Evolutionary conservation across 2,329 filamentous ascomycete genomes (phyloP).

Genomic region (Beauveria brongniartii): DNA sequence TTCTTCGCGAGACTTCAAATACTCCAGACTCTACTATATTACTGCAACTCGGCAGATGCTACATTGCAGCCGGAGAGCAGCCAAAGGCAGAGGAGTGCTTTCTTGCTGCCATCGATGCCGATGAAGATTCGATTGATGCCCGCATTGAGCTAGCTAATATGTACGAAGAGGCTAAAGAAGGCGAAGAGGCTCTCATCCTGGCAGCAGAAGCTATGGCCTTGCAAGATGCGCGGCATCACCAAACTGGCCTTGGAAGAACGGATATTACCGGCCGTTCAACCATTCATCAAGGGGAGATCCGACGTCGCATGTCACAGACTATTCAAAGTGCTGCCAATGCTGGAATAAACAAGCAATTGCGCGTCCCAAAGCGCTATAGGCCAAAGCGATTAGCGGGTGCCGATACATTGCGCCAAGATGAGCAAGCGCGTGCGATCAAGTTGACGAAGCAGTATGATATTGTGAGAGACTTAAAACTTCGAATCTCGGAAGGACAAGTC

Average conservation of each 20-base stretch:
- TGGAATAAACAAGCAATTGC: background rate
- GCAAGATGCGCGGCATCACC: slow-evolving; percentile 36
- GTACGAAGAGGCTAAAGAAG: slow-evolving; percentile 67
- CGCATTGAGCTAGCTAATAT: slow-evolving; percentile 74
- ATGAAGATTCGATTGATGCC: slow-evolving; percentile 65
- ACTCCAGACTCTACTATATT: slow-evolving; percentile 44
- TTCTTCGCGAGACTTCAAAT: slow-evolving; percentile 41
- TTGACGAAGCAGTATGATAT: slow-evolving; percentile 34
- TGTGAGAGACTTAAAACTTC: slow-evolving; percentile 34
- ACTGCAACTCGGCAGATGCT: slow-evolving; percentile 57
- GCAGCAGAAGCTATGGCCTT: slow-evolving; percentile 67
- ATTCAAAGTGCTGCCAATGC: background rate
- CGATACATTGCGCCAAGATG: slow-evolving; percentile 35
- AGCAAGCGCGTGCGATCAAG: slow-evolving; percentile 32
- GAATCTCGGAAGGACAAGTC: slow-evolving; percentile 32
- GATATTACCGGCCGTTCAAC: background rate
- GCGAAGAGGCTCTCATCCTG: slow-evolving; percentile 68
- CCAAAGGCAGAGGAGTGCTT: slow-evolving; percentile 71
- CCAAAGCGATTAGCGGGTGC: slow-evolving; percentile 38
- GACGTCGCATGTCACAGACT: background rate
- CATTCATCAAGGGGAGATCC: background rate
- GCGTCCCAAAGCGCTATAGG: slow-evolving; percentile 33
- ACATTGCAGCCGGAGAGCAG: slow-evolving; percentile 53
- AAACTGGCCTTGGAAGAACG: slow-evolving; percentile 16
- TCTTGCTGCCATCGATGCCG: slow-evolving; percentile 62